Evolutionary conservation across 139 green algal genomes (phyloP), one percentile per base, ranked within the genome.

Genomic region (Edaphochlamys debaryana): DNA sequence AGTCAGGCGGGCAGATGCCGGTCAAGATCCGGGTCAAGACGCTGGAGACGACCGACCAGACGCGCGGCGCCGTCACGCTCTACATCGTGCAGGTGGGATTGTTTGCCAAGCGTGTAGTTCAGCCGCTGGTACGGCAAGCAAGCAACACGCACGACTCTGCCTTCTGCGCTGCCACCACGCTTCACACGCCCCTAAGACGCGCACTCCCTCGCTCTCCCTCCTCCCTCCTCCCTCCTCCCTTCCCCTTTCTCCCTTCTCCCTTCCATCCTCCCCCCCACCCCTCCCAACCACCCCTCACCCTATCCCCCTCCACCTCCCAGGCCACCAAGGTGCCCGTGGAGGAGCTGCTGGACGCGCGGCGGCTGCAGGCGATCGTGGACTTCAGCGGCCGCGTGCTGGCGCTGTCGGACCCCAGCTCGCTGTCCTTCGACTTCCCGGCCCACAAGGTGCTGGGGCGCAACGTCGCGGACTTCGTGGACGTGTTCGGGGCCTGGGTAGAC

Each of bases 1-100:
- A 64, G 37, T 84, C 54, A 25, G 63, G 67, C 69, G 62, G 22
- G 38, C 85, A 82, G 68, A 70, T 89, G 37, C 74, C 86, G 4
- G 86, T 89, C n/a, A 72, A 45, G 38, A 58, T 89, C 27, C 37
- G 62, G 42, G 54, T 89, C 3, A n/a, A n/a, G n/a, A n/a, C n/a
- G n/a, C n/a, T n/a, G n/a, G n/a, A n/a, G n/a, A 38, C n/a, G 4
- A 62, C 9, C 27, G 30, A 27, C n/a, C 38, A 70, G 29, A 3
- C 42, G 22, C 52, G 70, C 37, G 74, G 22, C 27, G 25, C 27
- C 67, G 36, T 40, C 1, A 50, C 41, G 11, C 40, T 82, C 20
- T 48, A 72, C 62, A 22, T 48, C 19, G 62, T 82, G 8, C 41
- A 71, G 62, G 75, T 72, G 23, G 22, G 67, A n/a, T n/a, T n/a